Evolutionary conservation across 441 rosid species (phyloP).

Genomic region (Capsella rubella): DNA sequence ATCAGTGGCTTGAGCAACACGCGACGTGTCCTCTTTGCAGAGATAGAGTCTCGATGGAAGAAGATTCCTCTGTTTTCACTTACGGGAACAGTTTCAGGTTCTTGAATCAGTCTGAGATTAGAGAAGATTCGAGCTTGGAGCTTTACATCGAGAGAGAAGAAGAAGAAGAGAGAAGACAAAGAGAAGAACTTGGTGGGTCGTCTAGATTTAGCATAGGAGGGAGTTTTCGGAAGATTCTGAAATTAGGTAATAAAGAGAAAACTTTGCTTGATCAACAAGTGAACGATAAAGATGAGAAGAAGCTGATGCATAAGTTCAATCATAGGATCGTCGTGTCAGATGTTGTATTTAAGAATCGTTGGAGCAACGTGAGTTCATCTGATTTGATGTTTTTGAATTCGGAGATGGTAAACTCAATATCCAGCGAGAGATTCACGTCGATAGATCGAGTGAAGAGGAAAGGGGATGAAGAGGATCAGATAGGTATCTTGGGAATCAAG

Average conservation of each 20-base stretch:
- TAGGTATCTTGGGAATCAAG: constrained; percentile 50
- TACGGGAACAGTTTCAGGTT: constrained; percentile 63
- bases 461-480: constrained; percentile 41
- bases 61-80: constrained; percentile 50
- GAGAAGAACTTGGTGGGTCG: constrained; percentile 51
- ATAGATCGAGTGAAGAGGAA: constrained; percentile 25
- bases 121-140: constrained; percentile 67
- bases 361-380: constrained; percentile 92
- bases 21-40: constrained; percentile 77
- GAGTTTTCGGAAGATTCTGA: constrained; percentile 64
- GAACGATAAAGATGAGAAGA: constrained; percentile 42
- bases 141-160: constrained; percentile 76
- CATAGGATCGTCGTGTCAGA: constrained; percentile 77
- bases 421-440: constrained; percentile 62
- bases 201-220: constrained; percentile 75
- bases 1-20: constrained; percentile 71
- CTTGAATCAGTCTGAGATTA: constrained; percentile 53
- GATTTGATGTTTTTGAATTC: constrained; percentile 79
- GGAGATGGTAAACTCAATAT: constrained; percentile 64
- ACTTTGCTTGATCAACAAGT: constrained; percentile 46
- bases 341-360: constrained; percentile 68
- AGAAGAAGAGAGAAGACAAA: constrained; percentile 44
- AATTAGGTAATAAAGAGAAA: constrained; percentile 48
- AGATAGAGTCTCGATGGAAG: constrained; percentile 56
- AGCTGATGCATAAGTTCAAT: constrained; percentile 60